Conservation (phyloP, 768 basidiomycete species). For the Neoboletus subvelutipes region DNA sequence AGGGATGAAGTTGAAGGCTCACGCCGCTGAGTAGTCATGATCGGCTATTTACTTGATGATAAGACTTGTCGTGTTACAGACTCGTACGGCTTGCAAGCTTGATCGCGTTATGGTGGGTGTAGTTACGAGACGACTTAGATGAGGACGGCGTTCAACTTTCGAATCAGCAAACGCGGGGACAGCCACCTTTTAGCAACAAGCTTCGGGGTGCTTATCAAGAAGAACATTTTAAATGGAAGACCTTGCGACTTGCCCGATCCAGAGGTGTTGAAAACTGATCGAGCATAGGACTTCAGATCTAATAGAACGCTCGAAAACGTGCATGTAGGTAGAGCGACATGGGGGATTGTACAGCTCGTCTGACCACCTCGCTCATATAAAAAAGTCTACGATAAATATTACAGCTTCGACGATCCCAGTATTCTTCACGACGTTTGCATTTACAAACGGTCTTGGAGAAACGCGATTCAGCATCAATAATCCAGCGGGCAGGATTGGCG, state of each 20-base stretch:
- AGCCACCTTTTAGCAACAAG: too few species aligned
- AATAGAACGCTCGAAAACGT: neutral
- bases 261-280: neutral
- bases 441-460: constrained; percentile 25
- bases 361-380: neutral
- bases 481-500: neutral
- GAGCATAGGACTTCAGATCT: neutral
- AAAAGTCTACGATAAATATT: constrained; percentile 23
- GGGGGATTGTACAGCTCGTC: too few species aligned
- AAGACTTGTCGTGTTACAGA: neutral
- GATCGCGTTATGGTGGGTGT: too few species aligned
- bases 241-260: neutral
- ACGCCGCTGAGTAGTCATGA: neutral
- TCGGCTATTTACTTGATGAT: neutral
- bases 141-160: neutral
- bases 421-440: neutral
- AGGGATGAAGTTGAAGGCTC: neutral
- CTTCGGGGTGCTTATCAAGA: constrained; percentile 1
- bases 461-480: neutral
- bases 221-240: constrained; percentile 7
- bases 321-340: too few species aligned
- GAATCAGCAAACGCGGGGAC: neutral
- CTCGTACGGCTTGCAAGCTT: neutral
- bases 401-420: constrained; percentile 2
- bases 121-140: neutral